Evolutionary conservation across 495 filamentous ascomycete genomes (phyloP).

Genomic region (Rostrohypoxylon terebratum): DNA sequence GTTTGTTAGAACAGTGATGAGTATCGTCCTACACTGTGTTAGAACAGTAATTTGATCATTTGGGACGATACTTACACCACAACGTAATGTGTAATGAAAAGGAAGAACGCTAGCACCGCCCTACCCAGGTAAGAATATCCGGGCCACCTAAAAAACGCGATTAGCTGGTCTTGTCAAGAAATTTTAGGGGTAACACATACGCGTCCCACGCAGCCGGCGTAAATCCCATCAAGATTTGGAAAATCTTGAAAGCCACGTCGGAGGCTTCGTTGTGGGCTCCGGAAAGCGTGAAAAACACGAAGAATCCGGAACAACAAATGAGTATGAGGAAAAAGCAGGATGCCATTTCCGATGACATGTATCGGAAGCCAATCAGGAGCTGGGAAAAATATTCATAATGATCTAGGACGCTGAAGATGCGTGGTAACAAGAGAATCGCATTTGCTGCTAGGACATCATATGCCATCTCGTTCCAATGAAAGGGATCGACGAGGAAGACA

Average conservation of each 20-base stretch:
- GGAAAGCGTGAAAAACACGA: slow-evolving; percentile 89
- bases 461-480: slow-evolving; percentile 78
- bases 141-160: slow-evolving; percentile 71
- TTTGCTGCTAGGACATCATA: slow-evolving; percentile 92
- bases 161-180: slow-evolving; percentile 20
- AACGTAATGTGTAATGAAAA: slow-evolving; percentile 94
- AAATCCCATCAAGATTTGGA: slow-evolving; percentile 93
- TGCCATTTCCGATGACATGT: slow-evolving; percentile 89
- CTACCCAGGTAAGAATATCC: slow-evolving; percentile 83
- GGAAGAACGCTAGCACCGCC: slow-evolving; percentile 77
- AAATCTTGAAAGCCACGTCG: slow-evolving; percentile 84
- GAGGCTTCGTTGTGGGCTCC: slow-evolving; percentile 70
- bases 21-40: slow-evolving; percentile 69
- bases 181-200: slow-evolving; percentile 46
- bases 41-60: slow-evolving; percentile 5
- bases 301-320: slow-evolving; percentile 91
- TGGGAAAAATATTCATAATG: slow-evolving; percentile 96
- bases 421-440: slow-evolving; percentile 87
- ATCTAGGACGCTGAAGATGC: slow-evolving; percentile 90
- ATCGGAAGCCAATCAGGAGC: slow-evolving; percentile 88
- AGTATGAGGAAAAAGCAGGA: slow-evolving; percentile 85
- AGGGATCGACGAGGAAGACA: slow-evolving; percentile 77
- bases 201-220: slow-evolving; percentile 64
- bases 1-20: slow-evolving; percentile 93
- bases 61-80: slow-evolving; percentile 68